Percentiles rank a stretch among this genome's conserved stretches.
Evolutionary conservation across 257 asterid genomes (phyloP).

Genomic region (Solanum infundibuliforme): DNA sequence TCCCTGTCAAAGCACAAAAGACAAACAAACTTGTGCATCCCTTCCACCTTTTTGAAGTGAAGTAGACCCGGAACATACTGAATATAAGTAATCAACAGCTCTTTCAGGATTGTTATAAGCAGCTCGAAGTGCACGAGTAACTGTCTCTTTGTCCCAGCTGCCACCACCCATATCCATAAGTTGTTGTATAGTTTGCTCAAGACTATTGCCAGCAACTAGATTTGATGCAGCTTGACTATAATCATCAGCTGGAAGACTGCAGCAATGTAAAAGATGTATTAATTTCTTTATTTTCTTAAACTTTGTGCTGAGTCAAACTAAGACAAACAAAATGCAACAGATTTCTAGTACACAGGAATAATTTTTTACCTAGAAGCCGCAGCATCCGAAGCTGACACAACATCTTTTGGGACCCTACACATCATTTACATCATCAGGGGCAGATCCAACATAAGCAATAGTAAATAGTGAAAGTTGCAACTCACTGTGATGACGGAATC

Average conservation of each 20-base stretch:
- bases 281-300: not conserved
- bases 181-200: constrained; percentile 62
- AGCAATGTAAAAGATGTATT: constrained; percentile 8
- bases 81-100: constrained; percentile 50
- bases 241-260: constrained; percentile 28
- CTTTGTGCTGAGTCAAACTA: not conserved
- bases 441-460: not conserved
- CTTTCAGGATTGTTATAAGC: constrained; percentile 67
- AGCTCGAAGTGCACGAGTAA: constrained; percentile 71
- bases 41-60: not conserved
- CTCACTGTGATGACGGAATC: constrained; percentile 40
- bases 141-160: constrained; percentile 72
- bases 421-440: constrained; percentile 6
- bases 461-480: constrained; percentile 6
- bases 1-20: not conserved
- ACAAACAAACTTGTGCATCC: not conserved
- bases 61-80: constrained; percentile 30
- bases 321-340: not conserved
- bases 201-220: constrained; percentile 39
- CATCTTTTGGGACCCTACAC: constrained; percentile 35
- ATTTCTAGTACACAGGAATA: not conserved
- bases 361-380: constrained; percentile 31
- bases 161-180: constrained; percentile 89
- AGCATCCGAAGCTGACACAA: constrained; percentile 32
- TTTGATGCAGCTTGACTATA: constrained; percentile 41